Base-by-base conservation (phyloP, 805 yeast genomes). In the Yamadazyma sp. region DNA sequence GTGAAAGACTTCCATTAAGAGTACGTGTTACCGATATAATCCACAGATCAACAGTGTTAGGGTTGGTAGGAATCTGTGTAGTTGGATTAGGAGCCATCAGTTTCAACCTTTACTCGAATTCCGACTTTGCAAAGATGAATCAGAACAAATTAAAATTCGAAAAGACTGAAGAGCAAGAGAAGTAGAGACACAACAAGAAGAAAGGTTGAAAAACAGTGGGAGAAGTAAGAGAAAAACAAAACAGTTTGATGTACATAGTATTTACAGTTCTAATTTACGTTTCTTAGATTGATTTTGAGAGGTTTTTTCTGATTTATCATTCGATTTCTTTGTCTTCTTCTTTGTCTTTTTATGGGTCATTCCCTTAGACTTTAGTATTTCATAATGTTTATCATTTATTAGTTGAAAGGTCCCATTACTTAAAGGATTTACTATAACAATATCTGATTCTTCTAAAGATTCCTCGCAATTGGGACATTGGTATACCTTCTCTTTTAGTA, bases 11-110 rank as follows among this genome's bases (percentile, higher is more conserved):
- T 43, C 72, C 73, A 32, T 54, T 62, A 31, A 52, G 59, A 37
- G 73, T 66, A 17, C 67, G 72, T 51, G 57, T 62, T 24, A 66
- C 73, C 33, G 73, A 67, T 44, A 58, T 58, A 26, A 52, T 66
- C 21, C 73, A 67, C 50, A 60, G 73, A 53, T 44, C 62, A 23
- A 52, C 70, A 5, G 70, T 67, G 7, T 59, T 65, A 24, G 70
- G 67, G 7, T 47, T 62, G 30, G 60, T 62, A 21, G 72, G 73
- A 3, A 55, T 66, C 45, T 61, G 67, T 45, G 59, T 60, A 34
- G 60, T 61, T 35, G 73, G 71, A 10, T 29, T 60, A 16, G 71
- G 70, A 20, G 50, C 66, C 37, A 58, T 65, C 20, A 23, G 57
- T 7, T 67, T 62, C 53, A 68, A 68, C 47, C 38, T 68, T 19